Conservation (phyloP, 139 green algal genomes). For the Tetraselmis striata region DNA sequence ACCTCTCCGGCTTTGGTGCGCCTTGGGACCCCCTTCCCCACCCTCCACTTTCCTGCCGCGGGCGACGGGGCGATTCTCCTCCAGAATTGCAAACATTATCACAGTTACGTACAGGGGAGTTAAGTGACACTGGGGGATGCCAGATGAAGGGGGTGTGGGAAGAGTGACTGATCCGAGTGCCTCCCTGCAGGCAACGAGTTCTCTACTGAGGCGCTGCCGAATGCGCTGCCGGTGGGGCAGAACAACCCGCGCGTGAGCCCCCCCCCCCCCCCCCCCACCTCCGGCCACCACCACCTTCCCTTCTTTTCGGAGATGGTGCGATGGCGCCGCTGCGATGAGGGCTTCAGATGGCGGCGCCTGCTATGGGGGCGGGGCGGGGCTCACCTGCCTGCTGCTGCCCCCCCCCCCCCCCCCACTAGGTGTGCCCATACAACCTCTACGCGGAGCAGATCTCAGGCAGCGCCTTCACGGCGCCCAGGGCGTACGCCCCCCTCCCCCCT, state of each 20-base stretch:
- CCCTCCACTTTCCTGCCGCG: background rate
- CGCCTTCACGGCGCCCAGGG: conserved; percentile 83
- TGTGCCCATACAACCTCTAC: conserved; percentile 83
- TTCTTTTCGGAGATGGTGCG: no score
- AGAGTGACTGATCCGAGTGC: background rate
- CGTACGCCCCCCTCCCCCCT: no score
- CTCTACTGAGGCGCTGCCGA: conserved; percentile 69
- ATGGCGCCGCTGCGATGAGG: no score
- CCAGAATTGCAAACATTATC: background rate
- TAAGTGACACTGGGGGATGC: background rate
- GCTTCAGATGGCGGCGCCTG: no score
- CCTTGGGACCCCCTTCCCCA: background rate
- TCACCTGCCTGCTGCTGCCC: no score
- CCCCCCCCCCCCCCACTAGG: no score
- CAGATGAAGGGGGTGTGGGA: background rate
- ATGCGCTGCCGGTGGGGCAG: conserved; percentile 66
- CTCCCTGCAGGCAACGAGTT: conserved; percentile 75
- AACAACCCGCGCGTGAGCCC: conserved; percentile 75
- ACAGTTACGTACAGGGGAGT: background rate
- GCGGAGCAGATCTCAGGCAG: conserved; percentile 88
- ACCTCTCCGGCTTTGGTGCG: conserved; percentile 56
- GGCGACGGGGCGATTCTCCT: background rate
- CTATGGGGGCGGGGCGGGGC: no score
- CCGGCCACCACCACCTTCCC: no score
- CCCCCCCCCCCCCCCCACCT: no score